phyloP scores from a whole-genome alignment of 1,139 yeast genomes.

The Lodderomyces orthopsilosis region DNA sequence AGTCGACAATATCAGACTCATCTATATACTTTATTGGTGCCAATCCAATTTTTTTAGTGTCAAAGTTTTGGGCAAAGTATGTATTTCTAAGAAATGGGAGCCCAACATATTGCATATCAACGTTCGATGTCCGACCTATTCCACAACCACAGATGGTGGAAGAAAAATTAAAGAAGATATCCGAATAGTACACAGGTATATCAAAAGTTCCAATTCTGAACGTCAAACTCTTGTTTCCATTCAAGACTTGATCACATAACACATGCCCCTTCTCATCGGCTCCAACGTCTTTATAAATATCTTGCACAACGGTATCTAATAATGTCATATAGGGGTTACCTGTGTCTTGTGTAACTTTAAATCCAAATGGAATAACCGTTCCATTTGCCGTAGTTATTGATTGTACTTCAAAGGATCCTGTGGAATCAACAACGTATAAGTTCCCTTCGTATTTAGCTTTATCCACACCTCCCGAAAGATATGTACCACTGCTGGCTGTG shows the following conservation, averaged over 20 bases:
- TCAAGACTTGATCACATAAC: neutral
- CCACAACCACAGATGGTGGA: too few species aligned
- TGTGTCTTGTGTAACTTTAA: neutral
- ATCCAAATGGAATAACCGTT: neutral
- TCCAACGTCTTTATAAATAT: neutral
- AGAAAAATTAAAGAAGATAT: too few species aligned
- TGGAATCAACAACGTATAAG: conserved; percentile 6
- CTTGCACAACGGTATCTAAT: neutral
- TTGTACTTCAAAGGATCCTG: neutral
- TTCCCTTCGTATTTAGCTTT: conserved; percentile 24
- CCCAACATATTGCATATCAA: conserved; percentile 16
- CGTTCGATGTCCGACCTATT: neutral
- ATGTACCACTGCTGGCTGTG: conserved; percentile 21
- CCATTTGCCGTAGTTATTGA: neutral
- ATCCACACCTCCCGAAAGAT: conserved; percentile 32
- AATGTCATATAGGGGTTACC: neutral
- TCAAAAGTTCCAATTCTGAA: neutral
- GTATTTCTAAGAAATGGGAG: conserved; percentile 43
- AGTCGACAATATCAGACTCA: conserved; percentile 6
- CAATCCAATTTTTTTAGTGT: conserved; percentile 6
- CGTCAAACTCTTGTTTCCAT: neutral
- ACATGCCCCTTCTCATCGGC: neutral
- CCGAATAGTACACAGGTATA: neutral
- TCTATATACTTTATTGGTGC: conserved; percentile 4
- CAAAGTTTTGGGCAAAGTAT: conserved; percentile 31